Base-by-base conservation (phyloP, 768 basidiomycete species). In the Pleurotus salmoneostramineus region DNA sequence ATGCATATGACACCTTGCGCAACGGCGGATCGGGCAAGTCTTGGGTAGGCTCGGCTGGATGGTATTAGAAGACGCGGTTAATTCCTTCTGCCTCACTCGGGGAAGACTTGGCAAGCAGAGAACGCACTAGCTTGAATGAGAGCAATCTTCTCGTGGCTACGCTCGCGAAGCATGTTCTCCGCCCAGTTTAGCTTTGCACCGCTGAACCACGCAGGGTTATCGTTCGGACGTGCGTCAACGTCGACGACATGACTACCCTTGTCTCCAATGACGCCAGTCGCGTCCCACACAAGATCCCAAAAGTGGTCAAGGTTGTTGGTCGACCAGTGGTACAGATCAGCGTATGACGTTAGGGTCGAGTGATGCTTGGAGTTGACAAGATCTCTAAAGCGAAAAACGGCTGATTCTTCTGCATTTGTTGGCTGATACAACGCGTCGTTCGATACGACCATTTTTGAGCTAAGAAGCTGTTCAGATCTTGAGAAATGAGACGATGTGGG, bases 271-370 rank as follows among this genome's bases (percentile, higher is more conserved):
- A 91, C 74, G 51, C 66, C 67, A 3, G 84, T 82, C 54, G 76
- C 75, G 65, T 91, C 88, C 90, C 89, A 93, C n/a, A 88, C 83
- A 12, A 77, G 65, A 35, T 73, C 72, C 91, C 90, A 93, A 71
- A 93, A 93, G 37, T 71, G 68, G 60, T 82, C 80, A 58, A 87
- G 75, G 65, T 87, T 68, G 27, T 71, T 62, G 4, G 76, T 80
- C 1, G 88, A 90, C 89, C 89, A 89, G 40, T 60, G 66, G 64
- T 84, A 89, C 5, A 92, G 75, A 56, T 91, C 87, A 56, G 77
- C 65, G 68, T 91, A 91, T 8, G 81, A 74, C 33, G 63, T 54
- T 11, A 91, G 71, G 11, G 70, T 60, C 7, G 84, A 69, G 14
- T 67, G 69, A 59, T 80, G 74, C 10, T 68, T 70, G 44, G 70